Base-by-base conservation (phyloP, 768 basidiomycete genomes). In the Leccinum subtestaceum region DNA sequence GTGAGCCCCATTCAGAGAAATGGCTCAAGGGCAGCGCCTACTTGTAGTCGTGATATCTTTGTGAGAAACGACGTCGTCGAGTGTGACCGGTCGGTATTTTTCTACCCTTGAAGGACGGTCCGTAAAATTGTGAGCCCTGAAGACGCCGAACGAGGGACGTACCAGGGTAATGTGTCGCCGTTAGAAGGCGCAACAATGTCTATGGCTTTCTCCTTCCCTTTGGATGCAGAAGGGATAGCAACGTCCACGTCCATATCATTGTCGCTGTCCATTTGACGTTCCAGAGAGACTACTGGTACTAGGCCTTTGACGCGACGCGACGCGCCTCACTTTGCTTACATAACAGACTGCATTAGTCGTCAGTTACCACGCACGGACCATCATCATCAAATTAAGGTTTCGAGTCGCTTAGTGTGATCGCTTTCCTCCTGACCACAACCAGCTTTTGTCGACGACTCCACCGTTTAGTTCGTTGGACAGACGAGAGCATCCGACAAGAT, bases 61-160 rank as follows among this genome's bases (percentile, higher is more conserved):
- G 70, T 99, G 97, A 0, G 96, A 96, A 8, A 99, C 97, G 21
- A 99, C 93, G 66, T 98, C 97, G 66, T 89, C 87, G 57, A 99
- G 76, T 3, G 89, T 88, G 9, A 88, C 89, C 12, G 97, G 97
- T 55, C 97, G 78, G 76, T 98, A 98, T 75, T 98, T 98, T 74
- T 99, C 96, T 38, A 98, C 97, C 96, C 96, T 96, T 47, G 53
- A 56, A 19, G 47, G 15, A 40, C 51, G 21, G 57, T 21, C 34
- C 29, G 55, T 48, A 31, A 63, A 50, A 43, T 46, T 23, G 9
- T 8, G 36, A 15, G 45, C 23, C 4, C 1, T 25, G 29, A 32
- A 55, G 52, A 46, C 52, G 43, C 46, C 15, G 38, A 53, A 51
- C 32, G 25, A 36, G 31, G 45, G 52, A 70, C 82, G 67, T 67